Percentiles rank a stretch among this genome's conserved stretches.
Evolutionary conservation across 2,329 filamentous ascomycete genomes (phyloP).

Genomic region (Colletotrichum camelliae): DNA sequence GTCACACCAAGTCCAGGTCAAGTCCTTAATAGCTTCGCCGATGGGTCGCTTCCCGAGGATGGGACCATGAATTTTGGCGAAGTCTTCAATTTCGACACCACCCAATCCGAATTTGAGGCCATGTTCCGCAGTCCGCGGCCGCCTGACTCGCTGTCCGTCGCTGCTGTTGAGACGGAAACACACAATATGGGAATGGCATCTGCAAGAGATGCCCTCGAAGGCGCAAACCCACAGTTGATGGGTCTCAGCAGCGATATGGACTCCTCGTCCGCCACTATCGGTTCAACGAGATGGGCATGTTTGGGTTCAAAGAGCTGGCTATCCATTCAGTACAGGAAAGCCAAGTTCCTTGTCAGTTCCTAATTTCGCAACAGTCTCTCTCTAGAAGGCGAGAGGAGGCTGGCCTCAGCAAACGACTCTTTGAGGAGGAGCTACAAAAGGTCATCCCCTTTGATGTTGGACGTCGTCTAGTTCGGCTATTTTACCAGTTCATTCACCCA

Average conservation of each 20-base stretch:
- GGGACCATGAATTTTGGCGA: neutral
- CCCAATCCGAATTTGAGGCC: conserved; percentile 12
- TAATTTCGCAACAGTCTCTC: conserved; percentile 17
- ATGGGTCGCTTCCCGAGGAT: neutral
- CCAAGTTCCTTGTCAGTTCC: conserved; percentile 20
- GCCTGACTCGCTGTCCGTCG: neutral
- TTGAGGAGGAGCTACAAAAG: neutral
- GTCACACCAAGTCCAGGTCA: neutral
- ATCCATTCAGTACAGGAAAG: conserved; percentile 22
- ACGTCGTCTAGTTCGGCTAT: neutral
- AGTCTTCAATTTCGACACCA: conserved; percentile 8
- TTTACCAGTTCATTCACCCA: neutral
- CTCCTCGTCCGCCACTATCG: conserved; percentile 20
- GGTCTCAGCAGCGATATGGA: conserved; percentile 24
- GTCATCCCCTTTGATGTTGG: neutral
- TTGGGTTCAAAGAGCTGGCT: conserved; percentile 26
- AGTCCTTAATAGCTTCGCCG: too few species aligned
- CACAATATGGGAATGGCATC: neutral
- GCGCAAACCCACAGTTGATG: conserved; percentile 3
- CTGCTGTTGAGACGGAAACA: neutral
- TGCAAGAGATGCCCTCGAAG: neutral
- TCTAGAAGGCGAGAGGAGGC: conserved; percentile 19
- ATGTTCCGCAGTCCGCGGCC: conserved; percentile 2
- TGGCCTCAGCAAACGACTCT: neutral
- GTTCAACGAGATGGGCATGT: conserved; percentile 14